Percentiles rank a stretch among this genome's conserved stretches.
Conservation (phyloP, 1,139 yeast genomes). For the Candida albicans region DNA sequence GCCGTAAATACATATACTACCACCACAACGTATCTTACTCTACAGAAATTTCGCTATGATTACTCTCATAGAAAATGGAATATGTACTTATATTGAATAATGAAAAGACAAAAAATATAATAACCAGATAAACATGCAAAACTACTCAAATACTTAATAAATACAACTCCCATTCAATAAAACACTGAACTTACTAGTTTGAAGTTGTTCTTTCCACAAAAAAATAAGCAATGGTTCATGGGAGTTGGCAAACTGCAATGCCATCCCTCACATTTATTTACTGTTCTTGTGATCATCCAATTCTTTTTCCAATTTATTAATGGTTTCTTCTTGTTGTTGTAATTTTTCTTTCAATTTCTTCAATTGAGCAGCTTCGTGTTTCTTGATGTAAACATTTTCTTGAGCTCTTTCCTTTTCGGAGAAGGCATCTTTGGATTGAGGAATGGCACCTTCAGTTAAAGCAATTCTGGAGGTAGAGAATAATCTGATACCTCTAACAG, state of each 20-base stretch:
- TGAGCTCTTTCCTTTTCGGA: slow-evolving; percentile 48
- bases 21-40: neutral
- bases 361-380: slow-evolving; percentile 52
- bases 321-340: slow-evolving; percentile 46
- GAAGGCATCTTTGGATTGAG: slow-evolving; percentile 33
- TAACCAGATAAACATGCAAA: neutral
- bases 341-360: slow-evolving; percentile 46
- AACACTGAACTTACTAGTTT: no score
- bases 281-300: slow-evolving; percentile 39
- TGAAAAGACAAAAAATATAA: neutral
- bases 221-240: no score
- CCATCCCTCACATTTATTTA: slow-evolving; percentile 5
- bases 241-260: no score
- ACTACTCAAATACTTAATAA: neutral
- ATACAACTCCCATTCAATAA: no score
- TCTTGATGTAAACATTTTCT: slow-evolving; percentile 44
- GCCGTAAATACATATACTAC: neutral
- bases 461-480: slow-evolving; percentile 40
- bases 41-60: neutral
- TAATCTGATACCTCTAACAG: slow-evolving; percentile 33
- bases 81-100: neutral
- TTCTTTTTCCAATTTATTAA: slow-evolving; percentile 43
- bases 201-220: no score
- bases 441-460: slow-evolving; percentile 27
- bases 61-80: neutral